Percentiles rank a stretch among this genome's conserved stretches.
These are phyloP conservation scores for Pseudonitzschia multiseries DNA, from an alignment of 108 stramenopile species.

Conservation along the genomic window DNA sequence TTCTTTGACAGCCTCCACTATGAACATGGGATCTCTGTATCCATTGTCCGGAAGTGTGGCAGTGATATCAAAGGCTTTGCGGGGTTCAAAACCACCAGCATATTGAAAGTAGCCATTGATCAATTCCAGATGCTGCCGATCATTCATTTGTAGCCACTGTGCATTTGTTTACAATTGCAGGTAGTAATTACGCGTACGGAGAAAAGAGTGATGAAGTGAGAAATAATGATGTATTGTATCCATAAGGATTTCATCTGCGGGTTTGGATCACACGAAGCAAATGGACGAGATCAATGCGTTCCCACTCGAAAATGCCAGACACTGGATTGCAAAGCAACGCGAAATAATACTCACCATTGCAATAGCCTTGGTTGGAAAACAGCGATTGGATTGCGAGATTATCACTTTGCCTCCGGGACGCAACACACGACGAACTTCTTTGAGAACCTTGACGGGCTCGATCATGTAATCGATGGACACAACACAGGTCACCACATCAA, in stretches of 20 bases:
- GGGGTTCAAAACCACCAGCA: conserved; percentile 67
- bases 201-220: neutral
- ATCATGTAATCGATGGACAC: conserved; percentile 94
- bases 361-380: conserved; percentile 93
- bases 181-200: neutral
- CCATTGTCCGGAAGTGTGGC: conserved; percentile 56
- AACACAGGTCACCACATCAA: conserved; percentile 94
- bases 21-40: conserved; percentile 80
- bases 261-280: too few species aligned
- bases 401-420: conserved; percentile 92
- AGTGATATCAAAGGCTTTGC: conserved; percentile 77
- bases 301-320: neutral
- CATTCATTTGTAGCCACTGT: conserved; percentile 89
- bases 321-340: neutral
- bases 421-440: conserved; percentile 88
- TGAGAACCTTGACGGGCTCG: conserved; percentile 82
- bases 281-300: neutral
- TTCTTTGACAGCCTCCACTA: conserved; percentile 60
- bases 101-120: conserved; percentile 57
- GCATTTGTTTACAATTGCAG: neutral
- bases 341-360: conserved; percentile 45
- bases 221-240: too few species aligned
- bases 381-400: conserved; percentile 89
- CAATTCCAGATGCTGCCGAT: conserved; percentile 90
- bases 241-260: neutral